Evolutionary conservation across 2,329 filamentous ascomycete species (phyloP).

Genomic region (Botrytis squamosa): DNA sequence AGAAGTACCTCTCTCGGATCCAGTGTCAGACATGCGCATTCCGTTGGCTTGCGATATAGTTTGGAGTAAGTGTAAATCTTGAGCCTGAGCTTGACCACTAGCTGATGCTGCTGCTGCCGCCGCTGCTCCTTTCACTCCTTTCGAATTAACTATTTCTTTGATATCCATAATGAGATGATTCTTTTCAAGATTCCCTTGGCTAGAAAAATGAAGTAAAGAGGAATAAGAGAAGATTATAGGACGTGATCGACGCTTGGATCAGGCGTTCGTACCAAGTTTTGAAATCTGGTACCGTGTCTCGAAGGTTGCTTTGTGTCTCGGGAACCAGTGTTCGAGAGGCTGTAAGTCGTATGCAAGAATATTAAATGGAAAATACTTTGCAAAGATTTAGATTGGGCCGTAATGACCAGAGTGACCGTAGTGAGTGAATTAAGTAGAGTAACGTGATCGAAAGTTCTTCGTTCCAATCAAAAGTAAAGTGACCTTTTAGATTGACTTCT

Average conservation of each 20-base stretch:
- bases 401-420: not conserved
- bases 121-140: conserved; percentile 35
- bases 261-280: conserved; percentile 37
- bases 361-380: not conserved
- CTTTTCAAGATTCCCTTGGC: conserved; percentile 8
- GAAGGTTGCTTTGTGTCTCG: conserved; percentile 35
- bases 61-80: conserved; percentile 40
- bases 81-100: conserved; percentile 33
- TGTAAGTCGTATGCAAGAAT: conserved; percentile 25
- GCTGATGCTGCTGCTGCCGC: conserved; percentile 36
- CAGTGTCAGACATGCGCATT: conserved; percentile 39
- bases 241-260: conserved; percentile 35
- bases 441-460: conserved; percentile 9
- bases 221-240: conserved; percentile 31
- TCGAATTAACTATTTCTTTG: conserved; percentile 41
- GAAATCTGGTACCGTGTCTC: conserved; percentile 29
- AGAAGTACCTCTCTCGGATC: conserved; percentile 39
- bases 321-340: conserved; percentile 29
- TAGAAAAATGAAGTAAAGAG: conserved; percentile 1
- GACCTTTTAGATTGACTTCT: not conserved
- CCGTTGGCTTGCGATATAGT: conserved; percentile 38
- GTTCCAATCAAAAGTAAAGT: not conserved
- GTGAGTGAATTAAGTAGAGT: conserved; percentile 6
- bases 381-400: not conserved
- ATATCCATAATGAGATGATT: conserved; percentile 38